These are phyloP conservation scores for Polygonum aviculare DNA, from an alignment of 148 eudicot species.

Conservation along the genomic window DNA sequence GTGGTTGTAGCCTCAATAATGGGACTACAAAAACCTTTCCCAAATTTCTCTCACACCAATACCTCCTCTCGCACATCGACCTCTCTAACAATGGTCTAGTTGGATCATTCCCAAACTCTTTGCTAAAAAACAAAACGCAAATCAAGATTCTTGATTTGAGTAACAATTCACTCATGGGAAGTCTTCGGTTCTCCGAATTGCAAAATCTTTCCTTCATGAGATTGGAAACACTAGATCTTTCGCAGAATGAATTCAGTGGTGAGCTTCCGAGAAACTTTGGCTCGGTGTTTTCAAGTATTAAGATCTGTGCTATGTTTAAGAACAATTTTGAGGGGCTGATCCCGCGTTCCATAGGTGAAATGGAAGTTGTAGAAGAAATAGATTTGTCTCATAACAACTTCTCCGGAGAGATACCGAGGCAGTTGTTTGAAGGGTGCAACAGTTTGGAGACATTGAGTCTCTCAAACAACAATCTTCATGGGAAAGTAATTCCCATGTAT, in stretches of 20 bases:
- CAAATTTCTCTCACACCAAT: neutral
- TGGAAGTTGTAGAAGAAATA: neutral
- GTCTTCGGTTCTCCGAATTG: neutral
- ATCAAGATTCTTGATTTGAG: too few relatives aligned
- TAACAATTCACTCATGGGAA: too few relatives aligned
- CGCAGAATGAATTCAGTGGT: slow-evolving; percentile 13
- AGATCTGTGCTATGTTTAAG: too few relatives aligned
- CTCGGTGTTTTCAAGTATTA: neutral
- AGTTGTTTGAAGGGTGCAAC: neutral
- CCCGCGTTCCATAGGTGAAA: slow-evolving; percentile 8
- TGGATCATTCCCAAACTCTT: slow-evolving; percentile 15
- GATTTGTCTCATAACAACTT: slow-evolving; percentile 14
- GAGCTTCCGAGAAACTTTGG: slow-evolving; percentile 10
- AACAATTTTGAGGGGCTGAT: slow-evolving; percentile 12
- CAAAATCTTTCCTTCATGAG: neutral
- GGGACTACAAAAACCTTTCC: neutral
- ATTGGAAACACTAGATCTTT: neutral
- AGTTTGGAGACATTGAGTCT: too few relatives aligned
- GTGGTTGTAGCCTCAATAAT: neutral
- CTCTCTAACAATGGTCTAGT: slow-evolving; percentile 11
- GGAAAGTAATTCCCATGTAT: too few relatives aligned
- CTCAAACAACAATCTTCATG: too few relatives aligned
- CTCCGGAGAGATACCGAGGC: neutral
- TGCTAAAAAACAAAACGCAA: slow-evolving; percentile 2
- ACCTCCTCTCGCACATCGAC: neutral